Percentiles rank a stretch among this genome's conserved stretches.
Conservation (phyloP, 345 rosid genomes). For the Brassica incana region DNA sequence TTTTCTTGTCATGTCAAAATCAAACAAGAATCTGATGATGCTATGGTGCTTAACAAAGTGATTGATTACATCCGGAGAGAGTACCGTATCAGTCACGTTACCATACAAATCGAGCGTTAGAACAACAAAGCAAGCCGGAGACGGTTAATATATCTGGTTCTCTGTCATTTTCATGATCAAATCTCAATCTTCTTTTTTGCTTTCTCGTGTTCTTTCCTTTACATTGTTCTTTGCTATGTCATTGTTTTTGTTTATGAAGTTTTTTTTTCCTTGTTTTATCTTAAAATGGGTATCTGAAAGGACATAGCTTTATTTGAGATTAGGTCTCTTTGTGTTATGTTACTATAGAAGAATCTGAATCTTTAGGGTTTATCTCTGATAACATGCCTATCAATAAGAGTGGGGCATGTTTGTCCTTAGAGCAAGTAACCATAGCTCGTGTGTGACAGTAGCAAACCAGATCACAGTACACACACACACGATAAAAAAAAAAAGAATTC, state of each 20-base stretch:
- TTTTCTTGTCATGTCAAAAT: conserved; percentile 29
- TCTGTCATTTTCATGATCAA: conserved; percentile 30
- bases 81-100: conserved; percentile 65
- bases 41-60: conserved; percentile 55
- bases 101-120: conserved; percentile 70
- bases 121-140: conserved; percentile 4
- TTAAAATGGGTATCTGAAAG: conserved; percentile 18
- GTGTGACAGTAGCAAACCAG: conserved; percentile 29
- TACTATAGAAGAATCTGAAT: conserved; percentile 15
- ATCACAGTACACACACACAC: conserved; percentile 38
- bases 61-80: conserved; percentile 56
- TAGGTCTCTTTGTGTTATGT: conserved; percentile 15
- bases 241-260: conserved; percentile 20
- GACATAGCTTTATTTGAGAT: conserved; percentile 27
- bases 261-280: not conserved
- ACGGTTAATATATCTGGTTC: not conserved
- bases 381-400: not conserved
- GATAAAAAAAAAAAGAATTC: not conserved
- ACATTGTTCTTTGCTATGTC: conserved; percentile 17
- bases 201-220: conserved; percentile 20
- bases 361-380: conserved; percentile 26
- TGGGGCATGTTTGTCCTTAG: conserved; percentile 39
- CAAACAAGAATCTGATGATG: conserved; percentile 63
- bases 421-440: conserved; percentile 38
- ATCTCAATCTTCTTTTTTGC: conserved; percentile 12